Conservation (phyloP, 257 asterid genomes). For the Solanum habrochaites region DNA sequence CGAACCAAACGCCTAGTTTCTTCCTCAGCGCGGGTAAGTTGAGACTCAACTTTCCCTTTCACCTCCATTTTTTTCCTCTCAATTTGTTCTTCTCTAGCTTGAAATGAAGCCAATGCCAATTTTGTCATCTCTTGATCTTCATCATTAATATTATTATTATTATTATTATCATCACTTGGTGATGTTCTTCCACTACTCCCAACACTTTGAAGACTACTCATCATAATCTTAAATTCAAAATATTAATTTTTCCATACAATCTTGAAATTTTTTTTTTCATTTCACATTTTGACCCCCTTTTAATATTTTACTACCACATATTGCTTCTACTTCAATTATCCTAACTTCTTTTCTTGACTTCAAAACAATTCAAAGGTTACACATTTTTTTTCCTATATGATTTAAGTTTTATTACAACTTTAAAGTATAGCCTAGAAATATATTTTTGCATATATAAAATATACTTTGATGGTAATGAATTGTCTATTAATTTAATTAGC, state of each 20-base stretch:
- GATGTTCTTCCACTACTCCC: slow-evolving; percentile 59
- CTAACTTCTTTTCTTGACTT: slow-evolving; percentile 33
- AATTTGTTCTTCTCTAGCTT: slow-evolving; percentile 68
- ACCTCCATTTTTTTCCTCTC: slow-evolving; percentile 72
- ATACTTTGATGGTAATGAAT: not conserved
- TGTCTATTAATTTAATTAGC: not conserved
- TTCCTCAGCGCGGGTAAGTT: slow-evolving; percentile 68
- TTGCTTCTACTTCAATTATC: slow-evolving; percentile 55
- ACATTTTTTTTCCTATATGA: not conserved
- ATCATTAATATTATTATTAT: not conserved
- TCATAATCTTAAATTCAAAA: slow-evolving; percentile 11
- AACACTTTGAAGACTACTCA: slow-evolving; percentile 26
- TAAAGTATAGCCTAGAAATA: not conserved
- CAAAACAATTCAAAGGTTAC: slow-evolving; percentile 30
- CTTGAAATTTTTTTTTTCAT: not conserved
- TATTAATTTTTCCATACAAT: not conserved
- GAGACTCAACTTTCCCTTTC: slow-evolving; percentile 56
- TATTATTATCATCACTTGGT: slow-evolving; percentile 5
- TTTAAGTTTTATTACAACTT: not conserved
- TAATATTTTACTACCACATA: not conserved
- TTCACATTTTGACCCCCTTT: slow-evolving; percentile 6
- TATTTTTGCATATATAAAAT: not conserved
- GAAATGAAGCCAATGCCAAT: slow-evolving; percentile 41
- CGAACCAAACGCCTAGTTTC: slow-evolving; percentile 61
- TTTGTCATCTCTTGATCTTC: slow-evolving; percentile 55